Evolutionary conservation across 2,329 filamentous ascomycete genomes (phyloP).

Genomic region (Xylariaceae sp.): DNA sequence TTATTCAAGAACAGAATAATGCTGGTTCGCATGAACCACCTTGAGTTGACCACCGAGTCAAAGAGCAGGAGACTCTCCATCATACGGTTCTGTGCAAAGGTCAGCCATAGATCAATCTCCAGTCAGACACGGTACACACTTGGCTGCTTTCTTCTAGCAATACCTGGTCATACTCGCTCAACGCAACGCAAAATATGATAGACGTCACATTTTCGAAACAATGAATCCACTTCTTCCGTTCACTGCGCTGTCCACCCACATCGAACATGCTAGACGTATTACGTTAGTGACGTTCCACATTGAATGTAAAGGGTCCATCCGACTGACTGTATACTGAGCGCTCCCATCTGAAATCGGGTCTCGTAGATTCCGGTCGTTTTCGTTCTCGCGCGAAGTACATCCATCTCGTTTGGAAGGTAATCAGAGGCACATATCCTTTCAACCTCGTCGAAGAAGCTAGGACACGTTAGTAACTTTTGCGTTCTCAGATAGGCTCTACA

Average conservation of each 20-base stretch:
- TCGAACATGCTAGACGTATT: slow-evolving; percentile 84
- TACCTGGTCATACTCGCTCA: slow-evolving; percentile 98
- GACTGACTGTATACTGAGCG: slow-evolving; percentile 93
- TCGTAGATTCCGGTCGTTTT: slow-evolving; percentile 99
- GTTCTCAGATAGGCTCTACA: not conserved
- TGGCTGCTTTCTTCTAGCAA: slow-evolving; percentile 95
- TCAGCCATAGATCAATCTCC: slow-evolving; percentile 6
- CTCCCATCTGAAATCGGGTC: slow-evolving; percentile 97
- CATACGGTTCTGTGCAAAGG: slow-evolving; percentile 78
- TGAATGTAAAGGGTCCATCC: not conserved
- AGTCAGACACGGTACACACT: slow-evolving; percentile 48
- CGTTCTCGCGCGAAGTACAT: slow-evolving; percentile 90
- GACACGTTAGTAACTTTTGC: slow-evolving; percentile 16
- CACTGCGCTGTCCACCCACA: slow-evolving; percentile 92
- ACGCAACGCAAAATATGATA: slow-evolving; percentile 97
- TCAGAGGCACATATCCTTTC: slow-evolving; percentile 76
- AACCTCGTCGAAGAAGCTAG: slow-evolving; percentile 93
- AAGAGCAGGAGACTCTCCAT: slow-evolving; percentile 97
- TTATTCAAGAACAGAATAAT: slow-evolving; percentile 99
- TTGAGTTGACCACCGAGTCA: slow-evolving; percentile 96
- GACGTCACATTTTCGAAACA: slow-evolving; percentile 99
- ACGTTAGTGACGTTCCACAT: slow-evolving; percentile 3
- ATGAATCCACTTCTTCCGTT: slow-evolving; percentile 99
- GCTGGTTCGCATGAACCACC: slow-evolving; percentile 98
- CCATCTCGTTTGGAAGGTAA: slow-evolving; percentile 90